These are phyloP conservation scores for Oryza brachyantha DNA, from an alignment of 176 grass and related monocot genomes.

Conservation along the genomic window DNA sequence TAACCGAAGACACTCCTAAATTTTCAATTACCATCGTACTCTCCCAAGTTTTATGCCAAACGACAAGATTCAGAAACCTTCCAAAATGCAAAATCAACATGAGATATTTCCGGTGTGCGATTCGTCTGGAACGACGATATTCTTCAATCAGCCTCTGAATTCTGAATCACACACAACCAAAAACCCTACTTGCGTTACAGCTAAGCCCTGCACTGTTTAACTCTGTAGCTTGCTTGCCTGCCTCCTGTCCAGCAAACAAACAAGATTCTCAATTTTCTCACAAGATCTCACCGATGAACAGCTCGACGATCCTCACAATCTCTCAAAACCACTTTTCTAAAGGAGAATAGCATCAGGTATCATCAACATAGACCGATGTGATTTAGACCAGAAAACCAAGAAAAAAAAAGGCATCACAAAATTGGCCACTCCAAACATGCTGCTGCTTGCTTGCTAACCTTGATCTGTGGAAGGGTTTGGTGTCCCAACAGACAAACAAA, in stretches of 20 bases:
- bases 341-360: neutral
- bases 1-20: neutral
- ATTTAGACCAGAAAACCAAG: neutral
- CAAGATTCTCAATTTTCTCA: neutral
- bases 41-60: neutral
- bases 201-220: neutral
- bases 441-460: too few species aligned
- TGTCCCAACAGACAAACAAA: neutral
- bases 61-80: neutral
- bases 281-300: neutral
- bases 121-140: neutral
- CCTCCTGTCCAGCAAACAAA: neutral
- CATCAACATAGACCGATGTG: neutral
- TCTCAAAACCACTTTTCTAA: neutral
- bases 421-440: neutral
- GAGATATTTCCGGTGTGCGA: neutral
- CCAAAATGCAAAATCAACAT: neutral
- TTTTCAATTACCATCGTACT: neutral
- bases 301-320: neutral
- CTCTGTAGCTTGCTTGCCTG: slow-evolving; percentile 1
- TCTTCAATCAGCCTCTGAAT: neutral
- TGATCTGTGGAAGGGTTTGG: neutral
- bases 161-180: neutral
- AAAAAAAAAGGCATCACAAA: neutral
- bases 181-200: neutral